Conservation (phyloP, 1,139 yeast species). For the Kodamaea ohmeri region DNA sequence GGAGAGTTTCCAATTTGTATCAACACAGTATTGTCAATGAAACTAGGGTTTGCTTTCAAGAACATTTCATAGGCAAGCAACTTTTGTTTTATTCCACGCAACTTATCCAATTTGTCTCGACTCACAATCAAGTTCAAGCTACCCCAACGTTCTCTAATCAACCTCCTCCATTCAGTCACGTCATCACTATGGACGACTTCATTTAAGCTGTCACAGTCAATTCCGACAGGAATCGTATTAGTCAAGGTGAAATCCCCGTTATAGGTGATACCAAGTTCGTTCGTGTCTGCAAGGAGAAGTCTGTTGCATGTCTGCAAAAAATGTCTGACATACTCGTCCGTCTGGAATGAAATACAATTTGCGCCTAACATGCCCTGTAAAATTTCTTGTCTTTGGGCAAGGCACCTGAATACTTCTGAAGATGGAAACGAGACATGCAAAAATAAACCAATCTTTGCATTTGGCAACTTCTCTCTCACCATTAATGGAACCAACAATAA, state of each 20-base stretch:
- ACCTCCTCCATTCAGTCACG: slow-evolving; percentile 66
- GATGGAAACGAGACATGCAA: slow-evolving; percentile 95
- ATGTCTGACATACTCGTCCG: slow-evolving; percentile 89
- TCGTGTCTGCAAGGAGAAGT: slow-evolving; percentile 76
- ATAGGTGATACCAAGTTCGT: slow-evolving; percentile 68
- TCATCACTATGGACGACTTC: slow-evolving; percentile 46
- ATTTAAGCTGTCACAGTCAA: slow-evolving; percentile 65
- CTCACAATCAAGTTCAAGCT: slow-evolving; percentile 71
- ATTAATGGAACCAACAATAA: slow-evolving; percentile 80
- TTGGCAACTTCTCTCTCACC: slow-evolving; percentile 73
- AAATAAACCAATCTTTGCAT: slow-evolving; percentile 88
- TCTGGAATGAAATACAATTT: slow-evolving; percentile 84
- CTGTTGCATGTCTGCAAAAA: slow-evolving; percentile 89
- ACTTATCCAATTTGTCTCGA: slow-evolving; percentile 82
- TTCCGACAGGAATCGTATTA: slow-evolving; percentile 78
- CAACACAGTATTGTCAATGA: slow-evolving; percentile 65
- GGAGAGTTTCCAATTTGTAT: slow-evolving; percentile 76
- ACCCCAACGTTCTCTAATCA: slow-evolving; percentile 79
- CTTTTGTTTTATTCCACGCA: slow-evolving; percentile 88
- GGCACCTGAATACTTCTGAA: slow-evolving; percentile 89
- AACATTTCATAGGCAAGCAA: slow-evolving; percentile 82
- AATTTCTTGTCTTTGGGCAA: slow-evolving; percentile 79
- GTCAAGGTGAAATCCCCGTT: slow-evolving; percentile 67
- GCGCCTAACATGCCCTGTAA: slow-evolving; percentile 88
- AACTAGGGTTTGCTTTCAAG: slow-evolving; percentile 66